Evolutionary conservation across 768 basidiomycete species (phyloP).

Genomic region (Leccinum longicurvipes): DNA sequence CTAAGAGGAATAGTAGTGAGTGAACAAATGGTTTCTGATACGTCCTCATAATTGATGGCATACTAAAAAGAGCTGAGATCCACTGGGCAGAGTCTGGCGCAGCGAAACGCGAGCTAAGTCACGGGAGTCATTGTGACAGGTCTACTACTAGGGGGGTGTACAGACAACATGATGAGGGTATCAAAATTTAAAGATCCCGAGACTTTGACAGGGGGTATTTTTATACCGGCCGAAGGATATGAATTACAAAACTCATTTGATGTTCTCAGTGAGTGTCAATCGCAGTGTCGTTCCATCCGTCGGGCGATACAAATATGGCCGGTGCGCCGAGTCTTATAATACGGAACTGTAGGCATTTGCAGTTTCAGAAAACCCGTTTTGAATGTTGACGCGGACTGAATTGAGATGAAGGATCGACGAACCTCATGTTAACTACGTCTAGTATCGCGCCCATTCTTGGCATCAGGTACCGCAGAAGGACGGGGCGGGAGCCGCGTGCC

Average conservation of each 20-base stretch:
- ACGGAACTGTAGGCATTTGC: not conserved
- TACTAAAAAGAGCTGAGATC: not conserved
- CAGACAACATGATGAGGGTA: not conserved
- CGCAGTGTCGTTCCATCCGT: not conserved
- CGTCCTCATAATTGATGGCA: not conserved
- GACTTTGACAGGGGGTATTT: not conserved
- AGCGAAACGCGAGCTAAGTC: not conserved
- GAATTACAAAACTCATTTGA: too few relatives aligned
- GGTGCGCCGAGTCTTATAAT: not conserved
- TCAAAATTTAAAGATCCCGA: not conserved
- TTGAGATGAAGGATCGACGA: not conserved
- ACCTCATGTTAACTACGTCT: not conserved
- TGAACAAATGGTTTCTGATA: not conserved
- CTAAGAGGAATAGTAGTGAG: not conserved
- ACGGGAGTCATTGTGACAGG: not conserved
- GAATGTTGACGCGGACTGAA: not conserved
- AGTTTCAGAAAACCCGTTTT: not conserved
- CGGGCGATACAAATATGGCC: too few relatives aligned
- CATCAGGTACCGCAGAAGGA: constrained; percentile 1
- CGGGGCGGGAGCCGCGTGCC: constrained; percentile 23
- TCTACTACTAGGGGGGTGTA: too few relatives aligned
- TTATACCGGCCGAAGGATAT: too few relatives aligned
- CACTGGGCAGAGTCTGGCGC: too few relatives aligned
- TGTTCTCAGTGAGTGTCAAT: not conserved
- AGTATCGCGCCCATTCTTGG: constrained; percentile 8